Base-by-base conservation (phyloP, 306 rosid species). In the Quercus aquifolioides region DNA sequence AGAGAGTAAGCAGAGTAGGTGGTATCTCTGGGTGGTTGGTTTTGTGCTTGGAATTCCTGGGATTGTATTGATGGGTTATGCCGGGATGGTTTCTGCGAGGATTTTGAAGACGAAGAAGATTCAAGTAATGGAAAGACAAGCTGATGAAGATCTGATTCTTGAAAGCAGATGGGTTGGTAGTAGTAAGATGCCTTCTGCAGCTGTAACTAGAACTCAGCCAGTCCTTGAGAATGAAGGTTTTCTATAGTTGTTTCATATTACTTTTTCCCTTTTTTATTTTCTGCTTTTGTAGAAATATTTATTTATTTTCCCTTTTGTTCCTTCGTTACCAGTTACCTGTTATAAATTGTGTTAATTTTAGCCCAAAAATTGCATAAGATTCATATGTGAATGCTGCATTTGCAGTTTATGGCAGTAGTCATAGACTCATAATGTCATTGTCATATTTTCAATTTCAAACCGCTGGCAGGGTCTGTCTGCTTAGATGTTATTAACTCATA, bases 121-220 rank as follows among this genome's bases (percentile, higher is more conserved):
- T 60, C 87, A 88, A 75, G 86, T 76, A 38, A 91, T 87, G 96
- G 96, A 87, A 80, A 88, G 86, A 79, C 90, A 92, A 56, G 88
- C 91, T 8, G 86, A 75, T 41, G 97, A 90, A 72, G 97, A 92
- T 80, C 86, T 79, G 85, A 89, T 85, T 71, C 92, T 95, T 49
- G 84, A 87, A 58, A 89, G 90, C 77, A 87, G 94, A 82, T 94
- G 97, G 92, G 85, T 91, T 58, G 87, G 88, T 28, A 71, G 73
- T 49, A 89, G 94, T 80, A 91, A 91, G 86, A 84, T 94, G 95
- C 97, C 98, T 56, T 82, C 87, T 2, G 98, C 97, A 51, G 62
- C 89, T 25, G 94, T 78, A 4, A 91, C 89, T 71, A 91, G 98
- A 89, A 92, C 98, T 49, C 88, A 69, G 73, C 97, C 97, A 2